Evolutionary conservation across 176 grass and related monocot species (phyloP).

Genomic region (Rhynchospora tenuis): DNA sequence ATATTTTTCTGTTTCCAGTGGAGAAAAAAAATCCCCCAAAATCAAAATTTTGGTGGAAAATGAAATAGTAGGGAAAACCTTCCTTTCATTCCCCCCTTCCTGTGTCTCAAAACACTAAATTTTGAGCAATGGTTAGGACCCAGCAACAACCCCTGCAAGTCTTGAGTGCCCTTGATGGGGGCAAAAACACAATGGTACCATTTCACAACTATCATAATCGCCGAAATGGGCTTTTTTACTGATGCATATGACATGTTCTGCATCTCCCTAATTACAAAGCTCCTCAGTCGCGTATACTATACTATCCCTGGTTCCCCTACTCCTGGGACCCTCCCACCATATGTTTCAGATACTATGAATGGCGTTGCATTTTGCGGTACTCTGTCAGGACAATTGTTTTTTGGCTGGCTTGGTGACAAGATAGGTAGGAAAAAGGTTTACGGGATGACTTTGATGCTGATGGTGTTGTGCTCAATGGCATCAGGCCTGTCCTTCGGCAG

Average conservation of each 20-base stretch:
- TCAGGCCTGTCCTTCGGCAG: slow-evolving; percentile 58
- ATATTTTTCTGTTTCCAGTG: not conserved
- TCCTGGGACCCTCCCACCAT: slow-evolving; percentile 44
- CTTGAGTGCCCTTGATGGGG: slow-evolving; percentile 40
- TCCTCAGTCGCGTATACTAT: slow-evolving; percentile 75
- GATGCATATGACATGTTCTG: slow-evolving; percentile 44
- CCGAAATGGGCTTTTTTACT: slow-evolving; percentile 41
- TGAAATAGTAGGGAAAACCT: not conserved
- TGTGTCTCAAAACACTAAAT: not conserved
- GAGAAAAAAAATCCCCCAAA: not conserved
- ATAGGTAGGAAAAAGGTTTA: slow-evolving; percentile 78
- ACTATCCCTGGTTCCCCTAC: slow-evolving; percentile 28
- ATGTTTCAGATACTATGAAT: slow-evolving; percentile 54
- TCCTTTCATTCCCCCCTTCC: not conserved
- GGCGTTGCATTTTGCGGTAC: slow-evolving; percentile 64
- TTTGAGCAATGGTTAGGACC: slow-evolving; percentile 29
- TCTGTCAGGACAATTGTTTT: slow-evolving; percentile 68
- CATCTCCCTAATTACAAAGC: slow-evolving; percentile 66
- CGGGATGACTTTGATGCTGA: slow-evolving; percentile 78
- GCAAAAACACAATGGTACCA: slow-evolving; percentile 82
- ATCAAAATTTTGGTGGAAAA: too few relatives aligned
- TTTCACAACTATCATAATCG: slow-evolving; percentile 64
- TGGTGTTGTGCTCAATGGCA: slow-evolving; percentile 67
- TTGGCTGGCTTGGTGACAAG: slow-evolving; percentile 91
- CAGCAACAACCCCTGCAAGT: slow-evolving; percentile 40